A percentile compares a stretch with the other conserved stretches of the same genome.
Conservation (phyloP, 345 rosid species). For the Boechera stricta region DNA sequence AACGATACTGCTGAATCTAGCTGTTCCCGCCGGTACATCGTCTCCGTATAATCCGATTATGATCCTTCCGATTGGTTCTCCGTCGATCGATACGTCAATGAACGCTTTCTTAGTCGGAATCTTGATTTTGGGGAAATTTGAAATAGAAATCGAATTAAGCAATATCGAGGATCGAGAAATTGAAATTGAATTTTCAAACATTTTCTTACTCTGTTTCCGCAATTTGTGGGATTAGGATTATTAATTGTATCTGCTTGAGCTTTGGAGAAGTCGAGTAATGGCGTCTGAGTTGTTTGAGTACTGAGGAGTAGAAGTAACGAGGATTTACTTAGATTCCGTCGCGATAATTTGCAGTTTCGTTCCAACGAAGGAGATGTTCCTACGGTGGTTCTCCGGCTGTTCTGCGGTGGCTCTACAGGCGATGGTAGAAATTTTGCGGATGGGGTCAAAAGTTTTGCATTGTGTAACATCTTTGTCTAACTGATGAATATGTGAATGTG, state of each 20-base stretch:
- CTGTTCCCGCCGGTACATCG: constrained; percentile 66
- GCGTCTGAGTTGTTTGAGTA: constrained; percentile 52
- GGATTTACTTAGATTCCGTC: constrained; percentile 64
- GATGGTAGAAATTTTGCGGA: constrained; percentile 44
- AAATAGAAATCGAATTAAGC: neutral
- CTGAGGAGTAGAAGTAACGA: constrained; percentile 68
- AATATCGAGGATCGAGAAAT: neutral
- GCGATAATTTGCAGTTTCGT: constrained; percentile 55
- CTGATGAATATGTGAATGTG: constrained; percentile 8
- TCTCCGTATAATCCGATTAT: constrained; percentile 71
- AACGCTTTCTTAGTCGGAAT: constrained; percentile 62
- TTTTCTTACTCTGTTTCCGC: constrained; percentile 46
- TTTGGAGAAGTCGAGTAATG: constrained; percentile 46
- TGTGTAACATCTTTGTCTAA: constrained; percentile 48
- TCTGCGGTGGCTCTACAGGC: constrained; percentile 35
- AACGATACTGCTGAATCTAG: constrained; percentile 66
- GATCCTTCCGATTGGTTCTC: constrained; percentile 74
- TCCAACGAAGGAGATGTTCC: constrained; percentile 42
- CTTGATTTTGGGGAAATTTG: neutral
- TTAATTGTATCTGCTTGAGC: constrained; percentile 55
- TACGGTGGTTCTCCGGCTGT: constrained; percentile 31
- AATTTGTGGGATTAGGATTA: constrained; percentile 23
- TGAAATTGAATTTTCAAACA: neutral
- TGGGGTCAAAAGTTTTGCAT: constrained; percentile 42
- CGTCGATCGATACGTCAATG: constrained; percentile 74